These are phyloP conservation scores for Aplosporella prunicola DNA, from an alignment of 2,329 filamentous ascomycete species.

Conservation along the genomic window DNA sequence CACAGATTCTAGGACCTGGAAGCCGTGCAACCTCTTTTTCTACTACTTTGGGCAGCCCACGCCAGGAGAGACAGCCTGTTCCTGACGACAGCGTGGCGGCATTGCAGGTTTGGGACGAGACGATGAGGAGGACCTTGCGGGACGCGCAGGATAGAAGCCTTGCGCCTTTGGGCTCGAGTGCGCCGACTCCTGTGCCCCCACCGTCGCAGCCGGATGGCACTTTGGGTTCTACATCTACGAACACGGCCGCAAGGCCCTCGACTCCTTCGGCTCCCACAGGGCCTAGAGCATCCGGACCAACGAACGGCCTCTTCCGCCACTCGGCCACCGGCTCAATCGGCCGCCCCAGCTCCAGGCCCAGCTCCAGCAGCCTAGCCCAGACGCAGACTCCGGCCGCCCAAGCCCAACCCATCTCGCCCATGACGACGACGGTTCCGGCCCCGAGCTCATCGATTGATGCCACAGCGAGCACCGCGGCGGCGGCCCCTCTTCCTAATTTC, in stretches of 20 bases:
- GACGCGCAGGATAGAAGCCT: not conserved
- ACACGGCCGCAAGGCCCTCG: not conserved
- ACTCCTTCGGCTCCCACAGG: not conserved
- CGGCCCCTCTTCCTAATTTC: too few relatives aligned
- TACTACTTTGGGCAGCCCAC: too few relatives aligned
- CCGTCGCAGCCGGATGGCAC: not conserved
- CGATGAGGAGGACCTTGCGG: constrained; percentile 2
- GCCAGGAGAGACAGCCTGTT: too few relatives aligned
- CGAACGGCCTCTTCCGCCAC: not conserved
- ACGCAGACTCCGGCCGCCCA: too few relatives aligned
- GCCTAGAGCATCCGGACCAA: not conserved
- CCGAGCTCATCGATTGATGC: too few relatives aligned
- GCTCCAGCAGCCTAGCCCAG: too few relatives aligned
- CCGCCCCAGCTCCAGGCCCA: too few relatives aligned
- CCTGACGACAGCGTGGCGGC: too few relatives aligned
- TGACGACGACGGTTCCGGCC: too few relatives aligned
- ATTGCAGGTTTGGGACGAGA: constrained; percentile 7
- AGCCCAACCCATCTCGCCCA: too few relatives aligned
- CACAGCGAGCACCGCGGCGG: too few relatives aligned
- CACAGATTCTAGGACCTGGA: not conserved
- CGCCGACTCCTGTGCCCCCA: not conserved
- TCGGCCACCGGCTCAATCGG: too few relatives aligned
- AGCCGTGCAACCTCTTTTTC: not conserved
- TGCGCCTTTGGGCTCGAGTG: not conserved
- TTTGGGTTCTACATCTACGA: not conserved